Evolutionary conservation across 2,329 filamentous ascomycete species (phyloP), one percentile per base, ranked within the genome.

Genomic region (Colletotrichum coccodes): DNA sequence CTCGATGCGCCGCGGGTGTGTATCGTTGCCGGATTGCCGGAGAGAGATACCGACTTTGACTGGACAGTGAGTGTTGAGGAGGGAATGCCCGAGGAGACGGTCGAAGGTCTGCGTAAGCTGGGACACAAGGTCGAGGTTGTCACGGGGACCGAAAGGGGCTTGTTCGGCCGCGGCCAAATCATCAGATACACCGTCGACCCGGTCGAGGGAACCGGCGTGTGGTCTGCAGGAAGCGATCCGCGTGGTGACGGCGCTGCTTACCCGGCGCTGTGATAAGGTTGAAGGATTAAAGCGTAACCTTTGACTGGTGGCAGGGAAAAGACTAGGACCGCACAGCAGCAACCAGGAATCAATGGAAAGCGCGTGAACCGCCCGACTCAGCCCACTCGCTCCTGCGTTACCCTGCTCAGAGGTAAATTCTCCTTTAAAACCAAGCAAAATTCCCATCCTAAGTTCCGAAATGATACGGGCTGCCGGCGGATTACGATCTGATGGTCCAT

Each of bases 1-100:
- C 86, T 98, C 0, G 96, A 99, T 76, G 92, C 95, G 4, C 95
- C 96, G 18, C 86, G 96, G n/a, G 87, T 98, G 72, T 98, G 94
- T 75, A 93, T 98, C 68, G 92, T 92, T 1, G 90, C 92, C 0
- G 91, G 90, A 0, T 91, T 91, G 84, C 88, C 91, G 0, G 87
- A 90, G 54, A 80, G 84, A 32, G 87, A 87, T 6, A 84, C 87
- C 59, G 85, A 86, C 28, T 80, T 87, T 16, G 90, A 91, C 71
- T 85, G 85, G 75, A 90, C 84, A 0, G 92, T 98, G 1, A 93
- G 90, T 70, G 83, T 97, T 0, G 95, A 98, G 78, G 93, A 97
- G 60, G 94, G 94, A 0, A 94, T 98, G 74, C 82, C 87, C 1
- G 84, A 88, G 26, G 87, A 90, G 72, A 90, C 92, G 1, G 83